Evolutionary conservation across 495 filamentous ascomycete species (phyloP).

Genomic region (Friedmanniomyces simplex): DNA sequence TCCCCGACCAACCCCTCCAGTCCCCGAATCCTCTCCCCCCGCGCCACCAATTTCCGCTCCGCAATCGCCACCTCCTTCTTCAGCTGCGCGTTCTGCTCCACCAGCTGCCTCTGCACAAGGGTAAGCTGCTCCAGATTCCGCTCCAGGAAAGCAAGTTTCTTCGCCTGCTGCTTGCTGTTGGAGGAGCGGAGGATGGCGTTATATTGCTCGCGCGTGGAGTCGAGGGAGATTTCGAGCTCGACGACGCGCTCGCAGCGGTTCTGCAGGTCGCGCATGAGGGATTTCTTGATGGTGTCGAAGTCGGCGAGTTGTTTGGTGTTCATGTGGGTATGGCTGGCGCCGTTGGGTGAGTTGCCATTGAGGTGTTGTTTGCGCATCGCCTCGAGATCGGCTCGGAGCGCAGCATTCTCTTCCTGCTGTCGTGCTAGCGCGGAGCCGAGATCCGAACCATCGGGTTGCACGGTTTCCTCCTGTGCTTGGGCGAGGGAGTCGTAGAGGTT

Average conservation of each 20-base stretch:
- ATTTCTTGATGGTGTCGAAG: constrained; percentile 99
- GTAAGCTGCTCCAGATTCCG: constrained; percentile 96
- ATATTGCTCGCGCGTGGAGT: constrained; percentile 96
- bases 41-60: constrained; percentile 88
- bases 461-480: constrained; percentile 49
- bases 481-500: constrained; percentile 66
- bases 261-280: constrained; percentile 93
- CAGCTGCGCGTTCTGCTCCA: constrained; percentile 89
- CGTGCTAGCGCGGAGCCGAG: constrained; percentile 59
- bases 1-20: constrained; percentile 88
- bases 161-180: constrained; percentile 96
- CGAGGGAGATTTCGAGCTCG: constrained; percentile 91
- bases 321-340: constrained; percentile 30
- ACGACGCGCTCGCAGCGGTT: constrained; percentile 95
- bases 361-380: constrained; percentile 58
- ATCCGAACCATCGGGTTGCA: constrained; percentile 54
- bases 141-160: constrained; percentile 99
- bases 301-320: constrained; percentile 86
- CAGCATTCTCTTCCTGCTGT: constrained; percentile 66
- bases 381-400: constrained; percentile 63
- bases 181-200: constrained; percentile 92
- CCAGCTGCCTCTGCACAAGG: constrained; percentile 90
- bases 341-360: constrained; percentile 26
- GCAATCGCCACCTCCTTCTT: constrained; percentile 99
- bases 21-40: constrained; percentile 92